Base-by-base conservation (phyloP, 148 eudicot species). In the Rhododendron henanense region DNA sequence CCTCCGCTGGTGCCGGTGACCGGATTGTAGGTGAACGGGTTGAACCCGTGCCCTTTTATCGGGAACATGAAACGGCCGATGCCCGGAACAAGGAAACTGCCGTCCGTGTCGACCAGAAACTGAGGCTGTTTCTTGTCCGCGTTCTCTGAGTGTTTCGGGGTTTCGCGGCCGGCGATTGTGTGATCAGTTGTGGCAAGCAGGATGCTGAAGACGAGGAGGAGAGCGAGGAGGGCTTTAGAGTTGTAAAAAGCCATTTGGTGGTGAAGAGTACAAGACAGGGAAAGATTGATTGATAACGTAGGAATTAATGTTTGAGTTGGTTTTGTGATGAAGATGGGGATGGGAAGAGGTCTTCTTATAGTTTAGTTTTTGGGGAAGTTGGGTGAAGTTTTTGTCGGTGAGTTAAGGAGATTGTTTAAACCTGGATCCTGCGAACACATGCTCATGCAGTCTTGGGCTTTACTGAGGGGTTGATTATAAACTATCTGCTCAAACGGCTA, bases 61-160 rank as follows among this genome's bases (percentile, higher is more conserved):
- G 94, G 93, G 25, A 87, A 37, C 81, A 91, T 51, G 79, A 81
- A 79, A 35, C 92, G 85, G 4, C 93, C 94, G 1, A 89, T 11
- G 19, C 91, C 93, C 0, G 94, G 93, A 75, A 91, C 53, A 1
- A 92, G 85, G 37, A 88, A 87, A 6, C 86, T 86, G 19, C 93
- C 88, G 61, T 91, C 92, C n/a, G n/a, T 82, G 0, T n/a, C 84
- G 3, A 82, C 33, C 63, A 90, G 81, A 25, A 35, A 86, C 35
- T 90, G 88, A 0, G 92, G 93, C 11, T 87, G 85, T 45, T 88
- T 88, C 61, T 10, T 74, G 71, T 89, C 87, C 1, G 19, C 39
- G 48, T 8, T 63, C 19, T 79, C 79, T 39, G 86, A 11, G 53
- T 71, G 51, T 2, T 47, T 65, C 1, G 90, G 92, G 35, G 83